phyloP scores from a whole-genome alignment of 2,329 filamentous ascomycete species.

The Knufia fluminis region DNA sequence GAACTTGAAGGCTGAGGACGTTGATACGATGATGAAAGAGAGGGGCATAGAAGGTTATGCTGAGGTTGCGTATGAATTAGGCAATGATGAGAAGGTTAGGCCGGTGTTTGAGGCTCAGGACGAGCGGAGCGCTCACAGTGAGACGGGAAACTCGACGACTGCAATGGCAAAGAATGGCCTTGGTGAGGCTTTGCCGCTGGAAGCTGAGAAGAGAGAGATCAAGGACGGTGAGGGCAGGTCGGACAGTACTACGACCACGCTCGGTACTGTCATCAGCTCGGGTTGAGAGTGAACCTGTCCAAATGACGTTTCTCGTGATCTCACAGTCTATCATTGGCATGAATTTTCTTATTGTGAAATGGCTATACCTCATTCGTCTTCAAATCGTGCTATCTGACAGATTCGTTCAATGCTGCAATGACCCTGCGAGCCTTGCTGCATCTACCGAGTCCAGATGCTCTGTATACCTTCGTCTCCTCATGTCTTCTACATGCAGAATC shows the following conservation, averaged over 20 bases:
- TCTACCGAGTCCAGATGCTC: not conserved
- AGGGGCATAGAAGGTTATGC: slow-evolving; percentile 30
- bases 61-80: slow-evolving; percentile 30
- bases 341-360: too few species aligned
- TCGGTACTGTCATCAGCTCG: too few species aligned
- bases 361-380: not conserved
- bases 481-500: not conserved
- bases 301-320: too few species aligned
- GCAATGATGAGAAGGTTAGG: not conserved
- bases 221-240: too few species aligned
- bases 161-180: too few species aligned
- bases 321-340: too few species aligned
- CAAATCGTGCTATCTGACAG: not conserved
- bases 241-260: too few species aligned
- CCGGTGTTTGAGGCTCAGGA: not conserved
- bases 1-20: slow-evolving; percentile 24
- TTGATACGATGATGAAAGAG: slow-evolving; percentile 24
- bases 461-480: not conserved
- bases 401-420: not conserved
- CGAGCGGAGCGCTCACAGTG: not conserved
- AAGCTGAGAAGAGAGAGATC: too few species aligned
- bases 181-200: too few species aligned
- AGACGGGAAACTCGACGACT: too few species aligned
- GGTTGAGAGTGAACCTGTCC: too few species aligned
- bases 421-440: not conserved